Conservation (phyloP, 495 filamentous ascomycete species). For the Pseudomonodictys pantanalensis region DNA sequence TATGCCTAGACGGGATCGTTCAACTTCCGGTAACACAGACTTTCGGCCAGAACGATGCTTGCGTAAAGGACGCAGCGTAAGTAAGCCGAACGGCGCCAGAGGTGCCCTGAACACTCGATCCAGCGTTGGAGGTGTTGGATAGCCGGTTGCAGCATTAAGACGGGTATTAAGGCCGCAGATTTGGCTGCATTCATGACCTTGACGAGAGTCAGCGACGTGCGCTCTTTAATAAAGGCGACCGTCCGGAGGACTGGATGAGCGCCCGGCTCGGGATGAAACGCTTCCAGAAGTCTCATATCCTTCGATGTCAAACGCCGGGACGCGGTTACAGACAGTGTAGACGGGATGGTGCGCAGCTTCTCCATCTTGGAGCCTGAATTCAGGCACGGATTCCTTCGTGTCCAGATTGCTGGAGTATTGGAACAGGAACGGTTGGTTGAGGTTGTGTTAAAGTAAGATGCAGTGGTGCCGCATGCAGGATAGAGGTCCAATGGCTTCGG, state of each 20-base stretch:
- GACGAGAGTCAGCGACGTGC: slow-evolving; percentile 6
- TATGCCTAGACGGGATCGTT: neutral
- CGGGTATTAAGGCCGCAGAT: slow-evolving; percentile 13
- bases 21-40: neutral
- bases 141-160: slow-evolving; percentile 24
- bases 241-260: neutral
- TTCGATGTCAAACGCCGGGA: slow-evolving; percentile 23
- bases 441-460: neutral
- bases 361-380: slow-evolving; percentile 3
- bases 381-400: slow-evolving; percentile 2
- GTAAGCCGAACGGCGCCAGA: neutral
- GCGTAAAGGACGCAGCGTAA: neutral
- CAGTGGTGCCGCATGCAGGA: slow-evolving; percentile 16
- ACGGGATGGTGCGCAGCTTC: slow-evolving; percentile 5
- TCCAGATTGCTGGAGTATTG: neutral
- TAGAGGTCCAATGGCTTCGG: slow-evolving; percentile 27
- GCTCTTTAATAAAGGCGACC: slow-evolving; percentile 7
- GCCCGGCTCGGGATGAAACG: slow-evolving; percentile 14
- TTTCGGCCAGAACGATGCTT: neutral
- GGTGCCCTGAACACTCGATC: neutral
- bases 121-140: slow-evolving; percentile 6
- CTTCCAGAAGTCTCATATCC: slow-evolving; percentile 27
- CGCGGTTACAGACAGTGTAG: neutral
- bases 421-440: slow-evolving; percentile 12
- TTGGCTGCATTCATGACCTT: slow-evolving; percentile 5